These are phyloP conservation scores for Pyrenula aspistea DNA, from an alignment of 495 filamentous ascomycete species.

Conservation along the genomic window DNA sequence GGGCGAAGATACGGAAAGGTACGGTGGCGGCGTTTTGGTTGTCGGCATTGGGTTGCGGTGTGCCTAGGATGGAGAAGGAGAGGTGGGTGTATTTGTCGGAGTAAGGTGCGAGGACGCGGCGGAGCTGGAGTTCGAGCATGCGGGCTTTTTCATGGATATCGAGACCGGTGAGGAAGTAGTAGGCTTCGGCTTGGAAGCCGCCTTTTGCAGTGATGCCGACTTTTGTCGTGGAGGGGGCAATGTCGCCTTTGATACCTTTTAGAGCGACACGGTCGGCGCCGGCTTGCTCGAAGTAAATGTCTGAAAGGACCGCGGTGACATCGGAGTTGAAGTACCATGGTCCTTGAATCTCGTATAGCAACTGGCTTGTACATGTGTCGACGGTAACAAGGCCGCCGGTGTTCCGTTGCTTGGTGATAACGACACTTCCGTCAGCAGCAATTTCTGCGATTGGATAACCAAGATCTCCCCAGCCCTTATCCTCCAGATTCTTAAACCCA, in stretches of 20 bases:
- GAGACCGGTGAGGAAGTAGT: slow-evolving; percentile 28
- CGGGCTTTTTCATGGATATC: slow-evolving; percentile 33
- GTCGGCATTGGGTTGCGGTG: slow-evolving; percentile 13
- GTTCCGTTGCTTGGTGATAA: slow-evolving; percentile 29
- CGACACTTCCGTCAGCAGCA: slow-evolving; percentile 27
- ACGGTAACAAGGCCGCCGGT: slow-evolving; percentile 27
- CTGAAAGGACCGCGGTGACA: slow-evolving; percentile 38
- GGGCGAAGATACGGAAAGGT: slow-evolving; percentile 24
- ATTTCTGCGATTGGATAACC: slow-evolving; percentile 51
- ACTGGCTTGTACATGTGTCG: slow-evolving; percentile 40
- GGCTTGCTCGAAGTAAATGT: slow-evolving; percentile 32
- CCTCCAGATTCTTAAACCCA: slow-evolving; percentile 37
- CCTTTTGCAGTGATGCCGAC: slow-evolving; percentile 37
- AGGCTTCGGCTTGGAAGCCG: slow-evolving; percentile 34
- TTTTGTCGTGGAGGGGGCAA: slow-evolving; percentile 44
- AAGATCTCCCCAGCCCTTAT: slow-evolving; percentile 33
- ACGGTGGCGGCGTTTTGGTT: slow-evolving; percentile 27
- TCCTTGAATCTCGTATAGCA: slow-evolving; percentile 51
- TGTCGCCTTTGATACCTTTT: slow-evolving; percentile 26
- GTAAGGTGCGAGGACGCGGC: slow-evolving; percentile 9
- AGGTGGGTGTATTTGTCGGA: slow-evolving; percentile 16
- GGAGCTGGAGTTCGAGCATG: slow-evolving; percentile 25
- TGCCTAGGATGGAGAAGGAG: slow-evolving; percentile 23
- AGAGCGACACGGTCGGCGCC: slow-evolving; percentile 28
- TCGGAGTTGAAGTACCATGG: slow-evolving; percentile 44